Percentiles rank a stretch among this genome's conserved stretches.
Conservation (phyloP, 139 green algal species). For the Chlorella sp. region DNA sequence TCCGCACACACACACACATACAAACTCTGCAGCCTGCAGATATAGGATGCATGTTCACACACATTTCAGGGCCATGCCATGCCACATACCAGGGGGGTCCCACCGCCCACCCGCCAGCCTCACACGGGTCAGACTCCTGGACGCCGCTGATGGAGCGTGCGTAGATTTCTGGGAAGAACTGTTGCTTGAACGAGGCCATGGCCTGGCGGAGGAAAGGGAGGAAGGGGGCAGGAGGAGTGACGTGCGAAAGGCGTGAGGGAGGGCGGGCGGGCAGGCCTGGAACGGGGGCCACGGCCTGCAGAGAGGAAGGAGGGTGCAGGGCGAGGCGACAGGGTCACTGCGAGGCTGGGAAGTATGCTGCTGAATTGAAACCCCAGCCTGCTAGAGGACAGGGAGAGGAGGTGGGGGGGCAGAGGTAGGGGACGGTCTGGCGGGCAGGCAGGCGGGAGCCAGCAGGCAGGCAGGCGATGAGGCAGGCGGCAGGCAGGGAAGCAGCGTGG, state of each 20-base stretch:
- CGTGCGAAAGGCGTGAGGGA: too few species aligned
- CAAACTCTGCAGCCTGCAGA: too few species aligned
- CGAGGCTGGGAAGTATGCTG: too few species aligned
- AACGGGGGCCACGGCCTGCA: slow-evolving; percentile 12
- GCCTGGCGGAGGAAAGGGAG: neutral
- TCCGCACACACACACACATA: neutral
- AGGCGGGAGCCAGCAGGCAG: too few species aligned
- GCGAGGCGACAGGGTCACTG: neutral
- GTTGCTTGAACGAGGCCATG: slow-evolving; percentile 23
- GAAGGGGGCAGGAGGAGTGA: neutral
- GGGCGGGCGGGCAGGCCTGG: too few species aligned
- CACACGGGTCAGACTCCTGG: slow-evolving; percentile 13
- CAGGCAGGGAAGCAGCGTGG: neutral
- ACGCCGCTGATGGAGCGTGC: neutral
- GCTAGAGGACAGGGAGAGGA: neutral
- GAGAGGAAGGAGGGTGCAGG: too few species aligned
- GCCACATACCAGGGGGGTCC: too few species aligned
- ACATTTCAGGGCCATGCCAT: too few species aligned
- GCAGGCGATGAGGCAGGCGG: too few species aligned
- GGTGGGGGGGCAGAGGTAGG: neutral
- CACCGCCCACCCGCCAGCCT: neutral
- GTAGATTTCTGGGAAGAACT: slow-evolving; percentile 42
- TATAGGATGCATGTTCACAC: too few species aligned
- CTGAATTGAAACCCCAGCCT: too few species aligned
- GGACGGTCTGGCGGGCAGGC: too few species aligned